phyloP scores from a whole-genome alignment of 2,329 filamentous ascomycete genomes.

The Pseudocercospora eumusae region DNA sequence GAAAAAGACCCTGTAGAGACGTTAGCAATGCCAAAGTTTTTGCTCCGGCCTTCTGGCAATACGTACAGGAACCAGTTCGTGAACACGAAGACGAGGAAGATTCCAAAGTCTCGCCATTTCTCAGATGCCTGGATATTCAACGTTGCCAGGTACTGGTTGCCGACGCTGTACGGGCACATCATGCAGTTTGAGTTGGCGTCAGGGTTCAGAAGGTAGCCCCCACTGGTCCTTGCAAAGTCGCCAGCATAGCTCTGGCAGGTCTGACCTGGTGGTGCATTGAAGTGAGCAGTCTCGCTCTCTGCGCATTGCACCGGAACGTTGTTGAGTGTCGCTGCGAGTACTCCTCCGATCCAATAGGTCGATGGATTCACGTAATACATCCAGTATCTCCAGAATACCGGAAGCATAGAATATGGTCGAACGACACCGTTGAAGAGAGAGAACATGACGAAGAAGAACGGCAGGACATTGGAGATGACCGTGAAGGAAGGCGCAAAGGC shows the following conservation, averaged over 20 bases:
- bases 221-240: constrained; percentile 56
- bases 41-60: neutral
- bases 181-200: constrained; percentile 61
- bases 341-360: constrained; percentile 72
- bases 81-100: constrained; percentile 70
- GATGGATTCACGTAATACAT: constrained; percentile 68
- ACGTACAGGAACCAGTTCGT: constrained; percentile 57
- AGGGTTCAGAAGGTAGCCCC: constrained; percentile 66
- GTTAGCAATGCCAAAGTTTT: neutral
- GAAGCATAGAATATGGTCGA: constrained; percentile 64
- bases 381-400: constrained; percentile 73
- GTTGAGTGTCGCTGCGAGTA: constrained; percentile 64
- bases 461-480: constrained; percentile 72
- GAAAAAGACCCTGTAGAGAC: constrained; percentile 41
- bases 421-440: constrained; percentile 76
- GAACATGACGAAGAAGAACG: constrained; percentile 81
- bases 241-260: constrained; percentile 67
- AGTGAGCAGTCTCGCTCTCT: constrained; percentile 60
- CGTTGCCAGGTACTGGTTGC: constrained; percentile 65
- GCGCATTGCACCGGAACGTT: constrained; percentile 50
- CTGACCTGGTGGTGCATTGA: constrained; percentile 64
- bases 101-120: constrained; percentile 73
- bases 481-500: constrained; percentile 79
- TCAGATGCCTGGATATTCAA: constrained; percentile 58
- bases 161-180: constrained; percentile 69